A percentile compares a stretch with the other conserved stretches of the same genome.
These are phyloP conservation scores for Myriosclerotinia duriaeana DNA, from an alignment of 2,329 filamentous ascomycete species.

Conservation along the genomic window DNA sequence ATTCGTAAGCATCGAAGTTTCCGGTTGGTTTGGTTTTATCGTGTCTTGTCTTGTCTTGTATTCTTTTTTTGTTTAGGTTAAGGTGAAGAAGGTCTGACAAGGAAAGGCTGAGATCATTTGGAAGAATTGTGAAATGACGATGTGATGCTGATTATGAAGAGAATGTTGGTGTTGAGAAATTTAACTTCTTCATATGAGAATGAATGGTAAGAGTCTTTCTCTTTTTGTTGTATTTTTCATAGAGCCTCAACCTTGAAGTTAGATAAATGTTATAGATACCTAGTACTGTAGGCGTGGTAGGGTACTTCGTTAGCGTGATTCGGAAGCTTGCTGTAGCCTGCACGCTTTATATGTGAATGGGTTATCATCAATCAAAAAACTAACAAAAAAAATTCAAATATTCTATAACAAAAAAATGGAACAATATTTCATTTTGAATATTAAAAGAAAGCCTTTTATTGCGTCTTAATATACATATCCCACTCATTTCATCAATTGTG, in stretches of 20 bases:
- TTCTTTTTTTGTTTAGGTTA: not conserved
- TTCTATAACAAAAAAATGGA: not conserved
- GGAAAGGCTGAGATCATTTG: constrained; percentile 11
- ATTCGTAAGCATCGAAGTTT: constrained; percentile 25
- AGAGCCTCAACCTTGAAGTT: not conserved
- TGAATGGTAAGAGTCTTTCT: not conserved
- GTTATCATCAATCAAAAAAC: too few relatives aligned
- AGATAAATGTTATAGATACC: too few relatives aligned
- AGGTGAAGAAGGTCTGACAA: not conserved
- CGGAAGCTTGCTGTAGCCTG: not conserved
- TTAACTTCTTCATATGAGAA: not conserved
- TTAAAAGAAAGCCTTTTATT: not conserved
- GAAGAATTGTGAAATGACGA: not conserved
- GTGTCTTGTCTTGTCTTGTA: too few relatives aligned
- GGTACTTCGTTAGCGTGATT: not conserved
- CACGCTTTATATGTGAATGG: not conserved
- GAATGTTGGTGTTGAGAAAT: not conserved
- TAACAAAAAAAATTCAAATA: too few relatives aligned
- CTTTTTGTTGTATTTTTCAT: not conserved
- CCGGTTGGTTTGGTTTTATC: not conserved
- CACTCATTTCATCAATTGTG: not conserved
- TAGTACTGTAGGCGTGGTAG: not conserved
- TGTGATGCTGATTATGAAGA: not conserved
- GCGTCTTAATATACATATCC: not conserved
- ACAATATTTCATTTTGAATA: not conserved